phyloP scores from a whole-genome alignment of 176 grass and related monocot genomes.

The Thinopyrum elongatum region DNA sequence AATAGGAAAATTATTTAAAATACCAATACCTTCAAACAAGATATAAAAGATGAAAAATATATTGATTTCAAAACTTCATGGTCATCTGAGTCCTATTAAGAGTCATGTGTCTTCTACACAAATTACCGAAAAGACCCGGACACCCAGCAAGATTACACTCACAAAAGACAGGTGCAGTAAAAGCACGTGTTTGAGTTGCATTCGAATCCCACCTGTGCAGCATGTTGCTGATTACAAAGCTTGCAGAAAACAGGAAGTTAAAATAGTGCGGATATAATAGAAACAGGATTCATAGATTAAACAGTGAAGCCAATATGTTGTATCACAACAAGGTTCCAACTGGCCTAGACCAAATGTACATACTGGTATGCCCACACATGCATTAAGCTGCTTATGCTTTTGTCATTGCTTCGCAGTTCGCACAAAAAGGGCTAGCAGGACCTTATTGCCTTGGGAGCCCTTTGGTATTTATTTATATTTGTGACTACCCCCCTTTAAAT shows the following conservation, averaged over 20 bases:
- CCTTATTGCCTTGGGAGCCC: neutral
- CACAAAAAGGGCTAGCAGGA: neutral
- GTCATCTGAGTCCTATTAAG: neutral
- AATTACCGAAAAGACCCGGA: neutral
- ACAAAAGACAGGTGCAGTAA: neutral
- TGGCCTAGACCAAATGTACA: neutral
- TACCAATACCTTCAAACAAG: constrained; percentile 3
- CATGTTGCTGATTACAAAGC: neutral
- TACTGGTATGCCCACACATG: neutral
- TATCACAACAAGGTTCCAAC: neutral
- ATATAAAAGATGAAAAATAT: neutral
- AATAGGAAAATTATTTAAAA: neutral
- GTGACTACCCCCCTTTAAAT: neutral
- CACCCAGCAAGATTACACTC: neutral
- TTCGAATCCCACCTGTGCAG: neutral
- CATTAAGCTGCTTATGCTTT: neutral
- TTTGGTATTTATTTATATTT: neutral
- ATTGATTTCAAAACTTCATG: neutral
- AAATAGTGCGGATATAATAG: neutral
- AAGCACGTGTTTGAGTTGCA: neutral
- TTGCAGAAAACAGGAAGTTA: neutral
- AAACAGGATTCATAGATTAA: neutral
- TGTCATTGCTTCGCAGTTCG: neutral
- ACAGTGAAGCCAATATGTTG: neutral
- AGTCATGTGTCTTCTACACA: neutral